Evolutionary conservation across 2,329 filamentous ascomycete species (phyloP).

Genomic region (Fusarium sublunatum): DNA sequence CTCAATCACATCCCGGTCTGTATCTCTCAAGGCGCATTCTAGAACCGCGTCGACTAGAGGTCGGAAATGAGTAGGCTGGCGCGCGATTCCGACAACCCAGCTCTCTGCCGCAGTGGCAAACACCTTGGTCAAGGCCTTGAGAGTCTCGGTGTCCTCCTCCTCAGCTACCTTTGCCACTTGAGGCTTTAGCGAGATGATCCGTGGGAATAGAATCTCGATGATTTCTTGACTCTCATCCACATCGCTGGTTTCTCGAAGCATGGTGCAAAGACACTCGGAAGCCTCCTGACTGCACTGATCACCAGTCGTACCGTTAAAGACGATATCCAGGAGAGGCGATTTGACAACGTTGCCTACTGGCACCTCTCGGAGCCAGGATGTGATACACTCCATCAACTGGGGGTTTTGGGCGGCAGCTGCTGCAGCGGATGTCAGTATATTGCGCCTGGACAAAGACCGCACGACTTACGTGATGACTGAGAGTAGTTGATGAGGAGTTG

Average conservation of each 20-base stretch:
- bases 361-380: conserved; percentile 95
- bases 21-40: conserved; percentile 90
- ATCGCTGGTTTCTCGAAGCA: conserved; percentile 91
- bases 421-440: conserved; percentile 51
- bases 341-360: conserved; percentile 84
- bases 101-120: conserved; percentile 94
- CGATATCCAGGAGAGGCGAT: conserved; percentile 83
- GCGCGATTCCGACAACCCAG: conserved; percentile 92
- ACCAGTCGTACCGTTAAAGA: conserved; percentile 80
- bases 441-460: not conserved
- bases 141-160: conserved; percentile 84
- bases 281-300: conserved; percentile 87
- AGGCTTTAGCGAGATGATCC: conserved; percentile 79
- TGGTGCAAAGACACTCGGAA: conserved; percentile 90
- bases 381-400: conserved; percentile 92
- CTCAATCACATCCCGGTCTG: conserved; percentile 89
- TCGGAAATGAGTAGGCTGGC: conserved; percentile 83
- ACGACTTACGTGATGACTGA: conserved; percentile 82
- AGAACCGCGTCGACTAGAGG: conserved; percentile 88
- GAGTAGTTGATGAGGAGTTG: conserved; percentile 89
- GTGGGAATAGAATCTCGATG: conserved; percentile 85
- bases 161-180: conserved; percentile 80
- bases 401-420: conserved; percentile 85
- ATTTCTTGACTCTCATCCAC: conserved; percentile 88
- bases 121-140: conserved; percentile 88